Evolutionary conservation across 768 basidiomycete genomes (phyloP), one percentile per base, ranked within the genome.

Genomic region (Filobasidium floriforme): DNA sequence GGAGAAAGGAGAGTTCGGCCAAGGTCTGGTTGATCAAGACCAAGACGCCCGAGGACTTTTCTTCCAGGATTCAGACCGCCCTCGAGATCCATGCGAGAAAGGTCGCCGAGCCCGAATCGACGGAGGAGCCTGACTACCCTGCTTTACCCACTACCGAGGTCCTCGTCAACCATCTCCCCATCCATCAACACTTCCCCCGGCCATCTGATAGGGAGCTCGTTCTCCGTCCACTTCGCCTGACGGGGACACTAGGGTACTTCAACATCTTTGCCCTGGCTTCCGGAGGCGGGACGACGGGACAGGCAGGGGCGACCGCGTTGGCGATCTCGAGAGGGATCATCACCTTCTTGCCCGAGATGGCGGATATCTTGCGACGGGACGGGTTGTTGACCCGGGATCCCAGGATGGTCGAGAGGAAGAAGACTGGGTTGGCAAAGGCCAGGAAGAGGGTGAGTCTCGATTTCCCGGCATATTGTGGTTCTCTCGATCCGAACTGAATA

Each of bases 351-450:
- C 87, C 88, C 1, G 84, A 84, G 14, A 80, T 88, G 2, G 84
- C 84, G 63, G 77, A 79, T 2, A 81, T 90, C 51, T 80, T 99
- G 70, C 83, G 84, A 73, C 85, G 85, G 83, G 93, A 89, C 66
- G 88, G 90, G 81, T 81, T 93, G 57, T 80, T 91, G 66, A 85
- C 86, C 77, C 86, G 93, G 73, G 94, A 99, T 82, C 91, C 92
- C 55, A 88, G 96, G 79, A 90, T 94, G 90, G 93, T 96, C 37
- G 94, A 99, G 81, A 84, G 94, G 73, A 99, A 99, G 82, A 99
- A 99, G 84, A 90, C 94, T 18, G 90, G 90, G 66, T 79, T 86
- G 73, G 85, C 88, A 67, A 96, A 96, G 82, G 92, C 94, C 67
- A 86, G 93, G 79, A 92, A 93, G 81, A 84, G 84, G 81, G 91